Conservation (phyloP, 2,329 filamentous ascomycete genomes). For the Furcasterigmium furcatum region DNA sequence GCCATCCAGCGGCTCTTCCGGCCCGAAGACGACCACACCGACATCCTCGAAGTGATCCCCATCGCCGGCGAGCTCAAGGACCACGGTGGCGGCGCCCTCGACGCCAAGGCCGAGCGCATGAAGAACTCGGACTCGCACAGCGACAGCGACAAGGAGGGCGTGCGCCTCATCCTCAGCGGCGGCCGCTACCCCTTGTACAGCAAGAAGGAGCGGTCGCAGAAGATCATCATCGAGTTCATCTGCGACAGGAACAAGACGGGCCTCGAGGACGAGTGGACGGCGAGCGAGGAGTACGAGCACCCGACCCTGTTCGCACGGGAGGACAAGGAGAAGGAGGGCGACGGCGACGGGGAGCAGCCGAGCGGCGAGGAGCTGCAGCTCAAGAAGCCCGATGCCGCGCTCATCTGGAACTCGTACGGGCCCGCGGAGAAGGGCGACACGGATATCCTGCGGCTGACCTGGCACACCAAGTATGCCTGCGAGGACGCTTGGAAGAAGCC, state of each 20-base stretch:
- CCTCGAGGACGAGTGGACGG: conserved; percentile 64
- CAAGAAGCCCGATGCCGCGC: conserved; percentile 54
- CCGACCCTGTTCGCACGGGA: conserved; percentile 13
- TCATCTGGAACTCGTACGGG: conserved; percentile 76
- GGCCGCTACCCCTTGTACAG: conserved; percentile 53
- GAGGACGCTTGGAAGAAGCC: conserved; percentile 42
- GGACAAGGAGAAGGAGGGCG: conserved; percentile 25
- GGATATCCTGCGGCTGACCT: conserved; percentile 71
- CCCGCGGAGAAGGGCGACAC: conserved; percentile 50
- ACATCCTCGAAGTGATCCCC: conserved; percentile 58
- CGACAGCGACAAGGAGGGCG: conserved; percentile 67
- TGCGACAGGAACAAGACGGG: conserved; percentile 74
- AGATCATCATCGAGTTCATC: conserved; percentile 79
- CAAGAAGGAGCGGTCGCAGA: conserved; percentile 56
- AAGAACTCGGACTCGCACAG: conserved; percentile 60
- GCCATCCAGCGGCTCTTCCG: conserved; percentile 62
- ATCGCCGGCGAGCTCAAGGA: conserved; percentile 70
- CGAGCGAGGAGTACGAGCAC: conserved; percentile 49
- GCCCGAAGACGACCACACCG: conserved; percentile 40
- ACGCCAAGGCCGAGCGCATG: conserved; percentile 64
- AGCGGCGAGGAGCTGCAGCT: conserved; percentile 47
- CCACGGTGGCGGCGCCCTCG: conserved; percentile 55
- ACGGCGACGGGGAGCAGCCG: conserved; percentile 31
- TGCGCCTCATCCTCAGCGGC: conserved; percentile 66
- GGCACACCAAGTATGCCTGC: conserved; percentile 87